phyloP scores from a whole-genome alignment of 2,329 filamentous ascomycete genomes.

The Botrytis galanthina region DNA sequence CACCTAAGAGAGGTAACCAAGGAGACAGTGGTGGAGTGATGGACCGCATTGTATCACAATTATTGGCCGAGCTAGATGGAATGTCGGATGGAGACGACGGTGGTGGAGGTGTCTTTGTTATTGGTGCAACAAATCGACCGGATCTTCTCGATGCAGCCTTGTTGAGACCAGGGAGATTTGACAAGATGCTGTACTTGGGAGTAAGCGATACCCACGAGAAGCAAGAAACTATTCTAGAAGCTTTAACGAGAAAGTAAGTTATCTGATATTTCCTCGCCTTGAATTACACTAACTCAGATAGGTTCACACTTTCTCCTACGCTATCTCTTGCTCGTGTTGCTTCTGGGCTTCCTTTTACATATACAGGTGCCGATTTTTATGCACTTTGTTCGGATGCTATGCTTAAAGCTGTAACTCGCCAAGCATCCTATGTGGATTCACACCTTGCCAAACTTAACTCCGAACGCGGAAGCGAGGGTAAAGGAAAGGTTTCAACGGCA shows the following conservation, averaged over 20 bases:
- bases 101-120: constrained; percentile 86
- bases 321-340: constrained; percentile 76
- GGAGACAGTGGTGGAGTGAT: constrained; percentile 97
- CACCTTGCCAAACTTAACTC: constrained; percentile 73
- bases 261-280: constrained; percentile 13
- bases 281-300: constrained; percentile 41
- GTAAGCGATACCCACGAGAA: constrained; percentile 97
- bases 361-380: constrained; percentile 96
- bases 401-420: constrained; percentile 95
- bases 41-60: constrained; percentile 94
- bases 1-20: constrained; percentile 94
- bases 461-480: constrained; percentile 34
- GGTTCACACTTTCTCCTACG: constrained; percentile 79
- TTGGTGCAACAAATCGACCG: constrained; percentile 92
- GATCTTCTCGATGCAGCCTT: constrained; percentile 90
- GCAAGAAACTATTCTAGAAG: constrained; percentile 90
- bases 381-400: constrained; percentile 96
- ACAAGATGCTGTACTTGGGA: constrained; percentile 97
- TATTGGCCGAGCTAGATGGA: constrained; percentile 91
- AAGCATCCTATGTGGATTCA: constrained; percentile 77
- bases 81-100: constrained; percentile 91
- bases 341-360: constrained; percentile 82
- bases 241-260: constrained; percentile 86
- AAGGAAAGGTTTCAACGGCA: constrained; percentile 65
- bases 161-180: constrained; percentile 85